A percentile compares a stretch with the other conserved stretches of the same genome.
phyloP scores from a whole-genome alignment of 2,329 filamentous ascomycete genomes.

The Exophiala sp. region DNA sequence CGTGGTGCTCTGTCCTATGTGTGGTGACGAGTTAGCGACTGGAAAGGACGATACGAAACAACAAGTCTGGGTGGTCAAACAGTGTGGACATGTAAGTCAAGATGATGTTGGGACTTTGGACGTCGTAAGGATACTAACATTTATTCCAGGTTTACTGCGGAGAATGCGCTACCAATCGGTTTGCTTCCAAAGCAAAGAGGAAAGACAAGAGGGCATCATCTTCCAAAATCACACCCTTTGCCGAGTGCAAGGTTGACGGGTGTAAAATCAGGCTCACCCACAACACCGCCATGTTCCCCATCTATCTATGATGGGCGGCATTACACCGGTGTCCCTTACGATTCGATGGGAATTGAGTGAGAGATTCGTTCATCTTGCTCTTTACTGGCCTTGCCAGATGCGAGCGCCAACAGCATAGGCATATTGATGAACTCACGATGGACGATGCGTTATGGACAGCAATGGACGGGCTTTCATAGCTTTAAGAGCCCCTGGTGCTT shows the following conservation, averaged over 20 bases:
- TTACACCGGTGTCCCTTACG: background rate
- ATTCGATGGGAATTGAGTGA: too few species aligned
- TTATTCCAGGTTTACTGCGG: conserved; percentile 45
- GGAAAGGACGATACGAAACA: conserved; percentile 63
- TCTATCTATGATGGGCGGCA: conserved; percentile 38
- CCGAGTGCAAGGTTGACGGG: conserved; percentile 40
- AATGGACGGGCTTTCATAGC: background rate
- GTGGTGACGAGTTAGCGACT: conserved; percentile 73
- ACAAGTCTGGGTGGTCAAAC: conserved; percentile 87
- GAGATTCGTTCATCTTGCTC: background rate
- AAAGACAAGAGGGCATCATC: conserved; percentile 29
- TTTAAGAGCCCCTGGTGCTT: background rate
- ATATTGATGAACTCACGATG: background rate
- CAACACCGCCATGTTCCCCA: conserved; percentile 41
- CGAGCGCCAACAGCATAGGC: background rate
- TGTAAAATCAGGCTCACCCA: conserved; percentile 39
- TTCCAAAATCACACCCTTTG: conserved; percentile 37
- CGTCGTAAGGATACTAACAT: conserved; percentile 5
- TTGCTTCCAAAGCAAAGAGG: conserved; percentile 31
- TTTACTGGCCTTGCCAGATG: background rate
- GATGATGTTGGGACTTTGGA: conserved; percentile 11
- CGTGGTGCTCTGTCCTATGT: conserved; percentile 76
- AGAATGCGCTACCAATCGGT: conserved; percentile 41
- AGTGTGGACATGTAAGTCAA: conserved; percentile 77
- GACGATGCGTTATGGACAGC: background rate